Evolutionary conservation across 78 protist species (phyloP).

Genomic region (Abeoforma whisleri): DNA sequence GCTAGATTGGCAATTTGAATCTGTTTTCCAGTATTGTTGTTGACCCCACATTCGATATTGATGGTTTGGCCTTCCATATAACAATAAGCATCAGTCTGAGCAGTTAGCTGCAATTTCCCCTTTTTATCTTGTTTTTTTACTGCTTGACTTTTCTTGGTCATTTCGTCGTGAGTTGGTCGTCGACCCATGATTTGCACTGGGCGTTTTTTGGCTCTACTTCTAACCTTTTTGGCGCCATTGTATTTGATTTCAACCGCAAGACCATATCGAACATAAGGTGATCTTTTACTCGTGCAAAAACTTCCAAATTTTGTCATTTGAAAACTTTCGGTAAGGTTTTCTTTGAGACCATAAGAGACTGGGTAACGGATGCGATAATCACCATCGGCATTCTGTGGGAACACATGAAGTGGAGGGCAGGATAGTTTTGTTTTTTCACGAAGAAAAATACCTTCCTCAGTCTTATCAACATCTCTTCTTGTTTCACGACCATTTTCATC

Average conservation of each 20-base stretch:
- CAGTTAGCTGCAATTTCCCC: not conserved
- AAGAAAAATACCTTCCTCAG: no score
- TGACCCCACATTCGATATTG: not conserved
- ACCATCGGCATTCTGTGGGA: not conserved
- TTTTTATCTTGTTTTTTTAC: not conserved
- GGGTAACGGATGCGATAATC: not conserved
- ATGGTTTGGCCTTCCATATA: not conserved
- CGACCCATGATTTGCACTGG: slow-evolving; percentile 1
- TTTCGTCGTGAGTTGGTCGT: not conserved
- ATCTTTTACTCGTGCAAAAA: no score
- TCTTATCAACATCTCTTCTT: no score
- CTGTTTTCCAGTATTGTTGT: not conserved
- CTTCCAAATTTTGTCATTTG: not conserved
- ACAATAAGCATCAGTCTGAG: not conserved
- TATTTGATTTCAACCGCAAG: not conserved
- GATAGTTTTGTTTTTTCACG: not conserved
- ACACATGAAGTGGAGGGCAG: not conserved
- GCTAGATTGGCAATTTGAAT: not conserved
- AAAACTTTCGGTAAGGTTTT: not conserved
- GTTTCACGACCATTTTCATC: not conserved
- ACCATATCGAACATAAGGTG: no score
- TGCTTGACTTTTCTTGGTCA: not conserved
- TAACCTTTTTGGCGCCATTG: not conserved
- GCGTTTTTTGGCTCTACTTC: not conserved
- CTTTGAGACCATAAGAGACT: not conserved